These are phyloP conservation scores for Alternaria ventricosa DNA, from an alignment of 2,329 filamentous ascomycete species.

Conservation along the genomic window DNA sequence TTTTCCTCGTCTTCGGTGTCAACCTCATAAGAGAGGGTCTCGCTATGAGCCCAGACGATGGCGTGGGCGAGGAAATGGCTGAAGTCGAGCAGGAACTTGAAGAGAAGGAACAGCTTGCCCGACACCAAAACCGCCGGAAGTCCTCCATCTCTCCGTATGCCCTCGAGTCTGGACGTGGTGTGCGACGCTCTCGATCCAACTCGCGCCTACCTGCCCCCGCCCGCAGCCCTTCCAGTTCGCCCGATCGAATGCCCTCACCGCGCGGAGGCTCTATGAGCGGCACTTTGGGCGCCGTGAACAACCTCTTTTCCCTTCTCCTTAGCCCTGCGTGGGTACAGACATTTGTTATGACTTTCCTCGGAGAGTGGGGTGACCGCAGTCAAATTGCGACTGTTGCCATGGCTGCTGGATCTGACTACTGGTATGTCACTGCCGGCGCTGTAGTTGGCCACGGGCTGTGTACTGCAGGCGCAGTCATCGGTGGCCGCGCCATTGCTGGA, in stretches of 20 bases:
- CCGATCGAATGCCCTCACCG: constrained; percentile 53
- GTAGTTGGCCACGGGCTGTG: constrained; percentile 86
- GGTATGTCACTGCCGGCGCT: constrained; percentile 95
- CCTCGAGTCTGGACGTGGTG: constrained; percentile 76
- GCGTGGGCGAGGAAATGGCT: constrained; percentile 95
- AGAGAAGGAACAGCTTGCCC: constrained; percentile 83
- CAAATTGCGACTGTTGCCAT: constrained; percentile 99
- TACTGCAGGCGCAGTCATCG: constrained; percentile 89
- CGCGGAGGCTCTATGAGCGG: constrained; percentile 61
- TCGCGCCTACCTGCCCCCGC: constrained; percentile 81
- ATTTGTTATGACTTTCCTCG: constrained; percentile 98
- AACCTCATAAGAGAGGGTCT: constrained; percentile 86
- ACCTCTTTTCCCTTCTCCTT: constrained; percentile 84
- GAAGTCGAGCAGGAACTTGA: constrained; percentile 94
- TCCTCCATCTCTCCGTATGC: constrained; percentile 76
- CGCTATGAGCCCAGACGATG: constrained; percentile 86
- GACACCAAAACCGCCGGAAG: constrained; percentile 67
- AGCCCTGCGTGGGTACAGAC: constrained; percentile 99
- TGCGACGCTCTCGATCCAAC: constrained; percentile 73
- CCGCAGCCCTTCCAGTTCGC: constrained; percentile 73
- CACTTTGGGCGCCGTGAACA: constrained; percentile 72
- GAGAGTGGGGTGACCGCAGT: constrained; percentile 96
- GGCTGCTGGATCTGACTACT: constrained; percentile 97
- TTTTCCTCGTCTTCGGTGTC: constrained; percentile 90
- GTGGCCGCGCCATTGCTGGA: constrained; percentile 89